These are phyloP conservation scores for Fusarium scirpi DNA, from an alignment of 2,329 filamentous ascomycete species.

Conservation along the genomic window DNA sequence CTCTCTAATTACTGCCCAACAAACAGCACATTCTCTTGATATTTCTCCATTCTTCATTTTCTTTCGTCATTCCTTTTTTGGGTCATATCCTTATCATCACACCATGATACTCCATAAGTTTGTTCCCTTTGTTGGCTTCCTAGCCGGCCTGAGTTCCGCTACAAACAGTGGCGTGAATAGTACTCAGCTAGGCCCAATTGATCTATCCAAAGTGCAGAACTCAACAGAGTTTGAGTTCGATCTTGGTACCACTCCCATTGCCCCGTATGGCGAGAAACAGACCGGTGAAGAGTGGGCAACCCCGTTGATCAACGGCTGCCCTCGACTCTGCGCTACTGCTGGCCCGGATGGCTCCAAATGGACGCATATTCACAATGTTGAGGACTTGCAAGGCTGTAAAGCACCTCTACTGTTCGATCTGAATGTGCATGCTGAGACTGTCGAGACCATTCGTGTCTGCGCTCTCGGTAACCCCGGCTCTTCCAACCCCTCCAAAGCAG, in stretches of 20 bases:
- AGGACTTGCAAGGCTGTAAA: background rate
- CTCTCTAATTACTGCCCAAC: background rate
- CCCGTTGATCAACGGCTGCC: background rate
- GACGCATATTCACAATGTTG: background rate
- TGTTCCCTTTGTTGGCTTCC: background rate
- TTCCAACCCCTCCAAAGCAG: background rate
- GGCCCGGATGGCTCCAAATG: background rate
- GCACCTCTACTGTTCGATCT: background rate
- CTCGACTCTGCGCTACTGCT: background rate
- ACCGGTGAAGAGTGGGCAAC: conserved; percentile 1
- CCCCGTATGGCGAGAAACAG: background rate
- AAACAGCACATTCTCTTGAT: conserved; percentile 1
- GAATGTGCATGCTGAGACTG: background rate
- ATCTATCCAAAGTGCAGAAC: background rate
- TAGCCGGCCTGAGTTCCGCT: background rate
- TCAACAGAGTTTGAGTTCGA: background rate
- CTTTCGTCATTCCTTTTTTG: background rate
- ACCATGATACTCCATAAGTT: too few species aligned
- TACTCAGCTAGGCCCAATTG: background rate
- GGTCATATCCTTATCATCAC: background rate
- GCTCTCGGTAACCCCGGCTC: background rate
- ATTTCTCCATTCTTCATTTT: background rate
- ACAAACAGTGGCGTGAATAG: background rate
- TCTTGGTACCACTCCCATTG: background rate
- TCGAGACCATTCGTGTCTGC: conserved; percentile 5